Base-by-base conservation (phyloP, 306 rosid species). In the Castanospermum australe region DNA sequence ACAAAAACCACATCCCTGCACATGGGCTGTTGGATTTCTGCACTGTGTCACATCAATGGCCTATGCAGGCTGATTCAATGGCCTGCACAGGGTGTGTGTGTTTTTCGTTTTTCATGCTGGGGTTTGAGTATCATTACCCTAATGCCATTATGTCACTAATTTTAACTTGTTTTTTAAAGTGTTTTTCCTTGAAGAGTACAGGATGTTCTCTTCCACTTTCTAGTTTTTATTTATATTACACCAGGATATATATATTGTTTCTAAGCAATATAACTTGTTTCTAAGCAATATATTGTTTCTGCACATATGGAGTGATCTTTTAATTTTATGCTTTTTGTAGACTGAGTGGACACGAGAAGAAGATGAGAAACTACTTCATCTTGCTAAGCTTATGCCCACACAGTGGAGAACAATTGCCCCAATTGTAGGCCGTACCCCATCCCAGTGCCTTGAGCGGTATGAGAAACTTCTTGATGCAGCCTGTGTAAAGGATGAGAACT, bases 271-370 rank as follows among this genome's bases (percentile, higher is more conserved):
- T 25, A 22, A 32, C 17, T 65, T 14, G 39, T 4, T 50, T 30
- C 5, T 20, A 8, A 44, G 60, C 45, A 41, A n/a, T n/a, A n/a
- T n/a, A n/a, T n/a, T n/a, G n/a, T 78, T 78, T 78, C 48, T 56
- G 38, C 30, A 21, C 5, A 17, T 47, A 67, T 42, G 77, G 56
- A 33, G 47, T 35, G 32, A 11, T 51, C 38, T 78, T 55, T 64
- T 35, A 57, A 75, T 22, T 44, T 6, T 62, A 1, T 62, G 65
- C 50, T 52, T 80, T 38, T 75, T 86, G 79, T 50, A 92, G 94
- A 94, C 97, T 20, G 98, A 94, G 88, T 94, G 98, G 98, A 94
- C 97, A 4, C 83, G 98, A 77, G 98, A 94, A 83, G 98, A 94
- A 81, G 98, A 94, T 89, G 97, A 94, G 86, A 94, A 92, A 32